phyloP scores from a whole-genome alignment of 2,329 filamentous ascomycete species.

The Fusarium zealandicum region DNA sequence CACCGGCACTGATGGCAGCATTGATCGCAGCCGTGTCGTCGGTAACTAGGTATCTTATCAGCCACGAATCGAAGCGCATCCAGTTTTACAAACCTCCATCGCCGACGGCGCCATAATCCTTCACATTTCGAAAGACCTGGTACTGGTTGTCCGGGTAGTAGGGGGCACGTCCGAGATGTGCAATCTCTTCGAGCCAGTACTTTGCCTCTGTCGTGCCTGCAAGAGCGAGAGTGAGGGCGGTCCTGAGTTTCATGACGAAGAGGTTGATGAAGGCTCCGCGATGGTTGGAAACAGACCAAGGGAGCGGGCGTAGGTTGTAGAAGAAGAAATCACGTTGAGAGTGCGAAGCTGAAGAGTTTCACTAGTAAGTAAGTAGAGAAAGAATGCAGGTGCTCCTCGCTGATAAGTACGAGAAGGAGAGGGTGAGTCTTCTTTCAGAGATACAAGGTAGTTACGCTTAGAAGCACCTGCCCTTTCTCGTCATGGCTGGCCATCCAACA shows the following conservation, averaged over 20 bases:
- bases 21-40: conserved; percentile 43
- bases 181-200: conserved; percentile 43
- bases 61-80: not conserved
- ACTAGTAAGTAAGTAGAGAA: no score
- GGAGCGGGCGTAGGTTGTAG: no score
- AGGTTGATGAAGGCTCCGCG: not conserved
- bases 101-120: conserved; percentile 42
- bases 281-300: no score
- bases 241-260: conserved; percentile 29
- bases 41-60: conserved; percentile 29
- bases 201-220: conserved; percentile 13
- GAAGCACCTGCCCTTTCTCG: no score
- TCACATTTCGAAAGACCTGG: conserved; percentile 44
- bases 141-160: conserved; percentile 42
- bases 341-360: no score
- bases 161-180: conserved; percentile 39
- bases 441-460: no score
- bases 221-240: conserved; percentile 18
- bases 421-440: no score
- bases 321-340: no score
- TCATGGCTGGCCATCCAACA: no score
- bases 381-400: no score
- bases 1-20: conserved; percentile 38
- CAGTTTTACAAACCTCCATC: conserved; percentile 37
- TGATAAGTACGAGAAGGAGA: no score